Conservation (phyloP, 23 red algal species). For the Gracilaria vermiculophylla region DNA sequence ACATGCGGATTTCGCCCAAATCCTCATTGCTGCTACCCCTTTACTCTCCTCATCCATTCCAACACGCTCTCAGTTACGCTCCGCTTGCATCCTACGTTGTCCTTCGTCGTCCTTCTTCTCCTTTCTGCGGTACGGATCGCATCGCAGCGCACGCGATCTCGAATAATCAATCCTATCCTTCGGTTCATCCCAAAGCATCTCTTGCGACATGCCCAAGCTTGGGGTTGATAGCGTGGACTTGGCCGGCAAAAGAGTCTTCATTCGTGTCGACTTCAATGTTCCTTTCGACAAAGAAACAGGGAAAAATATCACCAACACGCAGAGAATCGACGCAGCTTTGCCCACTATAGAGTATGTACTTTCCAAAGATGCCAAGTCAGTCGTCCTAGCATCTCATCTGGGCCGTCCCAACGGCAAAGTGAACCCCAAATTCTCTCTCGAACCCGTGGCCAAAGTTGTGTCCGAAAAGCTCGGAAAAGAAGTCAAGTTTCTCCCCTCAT, state of each 20-base stretch:
- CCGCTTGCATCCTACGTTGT: too few species aligned
- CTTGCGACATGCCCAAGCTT: conserved; percentile 69
- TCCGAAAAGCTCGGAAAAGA: conserved; percentile 41
- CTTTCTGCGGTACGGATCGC: too few species aligned
- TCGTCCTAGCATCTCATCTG: conserved; percentile 91
- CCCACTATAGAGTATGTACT: conserved; percentile 86
- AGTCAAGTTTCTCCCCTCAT: conserved; percentile 74
- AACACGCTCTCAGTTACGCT: too few species aligned
- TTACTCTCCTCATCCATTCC: too few species aligned
- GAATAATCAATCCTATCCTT: too few species aligned
- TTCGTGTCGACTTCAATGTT: conserved; percentile 96
- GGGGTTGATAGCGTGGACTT: conserved; percentile 69
- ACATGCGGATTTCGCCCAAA: too few species aligned
- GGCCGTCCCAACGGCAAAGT: conserved; percentile 73
- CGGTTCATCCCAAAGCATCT: too few species aligned
- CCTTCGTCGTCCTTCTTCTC: too few species aligned
- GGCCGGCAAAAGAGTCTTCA: conserved; percentile 84
- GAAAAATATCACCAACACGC: conserved; percentile 77
- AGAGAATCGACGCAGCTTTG: conserved; percentile 87
- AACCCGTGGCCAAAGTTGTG: conserved; percentile 73
- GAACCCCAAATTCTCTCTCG: conserved; percentile 77
- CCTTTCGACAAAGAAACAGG: conserved; percentile 94
- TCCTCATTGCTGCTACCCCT: too few species aligned
- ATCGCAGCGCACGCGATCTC: too few species aligned
- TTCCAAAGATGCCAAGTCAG: conserved; percentile 67